Percentiles rank a stretch among this genome's conserved stretches.
Evolutionary conservation across 176 grass and related monocot genomes (phyloP).

Genomic region (Tillandsia fasciculata): DNA sequence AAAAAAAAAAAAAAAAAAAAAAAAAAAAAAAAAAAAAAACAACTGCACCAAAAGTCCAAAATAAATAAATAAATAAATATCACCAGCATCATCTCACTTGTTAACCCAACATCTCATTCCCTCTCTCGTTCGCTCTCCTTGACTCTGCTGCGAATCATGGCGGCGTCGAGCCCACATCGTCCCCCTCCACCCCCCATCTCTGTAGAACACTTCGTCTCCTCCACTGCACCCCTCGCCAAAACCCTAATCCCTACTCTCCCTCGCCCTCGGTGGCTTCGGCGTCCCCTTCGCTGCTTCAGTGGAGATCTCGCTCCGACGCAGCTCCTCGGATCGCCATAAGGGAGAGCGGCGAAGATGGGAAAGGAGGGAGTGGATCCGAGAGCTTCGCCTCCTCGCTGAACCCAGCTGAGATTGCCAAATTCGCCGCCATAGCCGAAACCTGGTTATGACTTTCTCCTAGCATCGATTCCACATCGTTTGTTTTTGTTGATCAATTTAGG

Average conservation of each 20-base stretch:
- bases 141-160: not conserved
- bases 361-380: not conserved
- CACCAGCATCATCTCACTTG: no score
- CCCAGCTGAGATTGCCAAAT: constrained; percentile 63
- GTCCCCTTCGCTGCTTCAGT: constrained; percentile 5
- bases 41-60: no score
- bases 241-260: not conserved
- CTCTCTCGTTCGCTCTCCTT: no score
- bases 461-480: not conserved
- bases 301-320: constrained; percentile 14
- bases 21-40: no score
- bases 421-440: constrained; percentile 68
- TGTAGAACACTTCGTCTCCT: constrained; percentile 10
- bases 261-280: not conserved
- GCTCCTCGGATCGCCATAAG: constrained; percentile 1
- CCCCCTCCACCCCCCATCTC: constrained; percentile 5
- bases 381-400: constrained; percentile 44
- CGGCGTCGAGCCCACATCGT: constrained; percentile 11
- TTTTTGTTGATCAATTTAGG: not conserved
- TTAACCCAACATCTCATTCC: no score
- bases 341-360: not conserved
- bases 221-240: not conserved
- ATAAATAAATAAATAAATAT: no score
- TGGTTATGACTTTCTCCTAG: constrained; percentile 27
- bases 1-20: no score